Conservation (phyloP, 1,139 yeast genomes). For the Chernovozyma sophiae-reginae region DNA sequence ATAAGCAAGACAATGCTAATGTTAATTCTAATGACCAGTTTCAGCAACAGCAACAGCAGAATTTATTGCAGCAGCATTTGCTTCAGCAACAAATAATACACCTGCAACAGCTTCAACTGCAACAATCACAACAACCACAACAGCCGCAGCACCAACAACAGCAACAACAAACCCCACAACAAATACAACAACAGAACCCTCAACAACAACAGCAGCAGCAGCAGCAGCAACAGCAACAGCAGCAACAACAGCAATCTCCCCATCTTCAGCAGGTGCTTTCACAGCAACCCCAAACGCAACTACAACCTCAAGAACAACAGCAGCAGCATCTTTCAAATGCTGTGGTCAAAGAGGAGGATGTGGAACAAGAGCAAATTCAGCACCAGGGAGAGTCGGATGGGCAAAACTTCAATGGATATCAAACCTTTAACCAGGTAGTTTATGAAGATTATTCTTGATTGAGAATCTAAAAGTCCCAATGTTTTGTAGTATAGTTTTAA, state of each 20-base stretch:
- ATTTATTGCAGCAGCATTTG: conserved; percentile 7
- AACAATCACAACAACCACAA: conserved; percentile 7
- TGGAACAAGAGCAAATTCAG: neutral
- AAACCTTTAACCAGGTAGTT: conserved; percentile 6
- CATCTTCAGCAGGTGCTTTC: conserved; percentile 9
- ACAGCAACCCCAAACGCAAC: conserved; percentile 6
- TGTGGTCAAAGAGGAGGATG: neutral
- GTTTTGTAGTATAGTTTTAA: too few relatives aligned
- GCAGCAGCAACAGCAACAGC: conserved; percentile 9
- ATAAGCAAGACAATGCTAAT: neutral
- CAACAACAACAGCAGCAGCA: conserved; percentile 11
- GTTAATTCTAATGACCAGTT: conserved; percentile 3
- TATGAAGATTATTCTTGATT: conserved; percentile 4
- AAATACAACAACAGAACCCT: conserved; percentile 8
- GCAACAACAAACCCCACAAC: conserved; percentile 11
- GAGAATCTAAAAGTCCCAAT: too few relatives aligned
- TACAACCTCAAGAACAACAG: conserved; percentile 6
- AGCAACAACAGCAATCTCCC: conserved; percentile 12
- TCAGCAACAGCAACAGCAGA: conserved; percentile 8
- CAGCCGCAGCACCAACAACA: conserved; percentile 7
- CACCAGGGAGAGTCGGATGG: conserved; percentile 2
- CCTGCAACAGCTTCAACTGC: conserved; percentile 11
- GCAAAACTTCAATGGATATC: conserved; percentile 4
- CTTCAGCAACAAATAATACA: conserved; percentile 8
- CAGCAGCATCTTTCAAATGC: conserved; percentile 1